Evolutionary conservation across 768 basidiomycete genomes (phyloP).

Genomic region (Lactarius indigo): DNA sequence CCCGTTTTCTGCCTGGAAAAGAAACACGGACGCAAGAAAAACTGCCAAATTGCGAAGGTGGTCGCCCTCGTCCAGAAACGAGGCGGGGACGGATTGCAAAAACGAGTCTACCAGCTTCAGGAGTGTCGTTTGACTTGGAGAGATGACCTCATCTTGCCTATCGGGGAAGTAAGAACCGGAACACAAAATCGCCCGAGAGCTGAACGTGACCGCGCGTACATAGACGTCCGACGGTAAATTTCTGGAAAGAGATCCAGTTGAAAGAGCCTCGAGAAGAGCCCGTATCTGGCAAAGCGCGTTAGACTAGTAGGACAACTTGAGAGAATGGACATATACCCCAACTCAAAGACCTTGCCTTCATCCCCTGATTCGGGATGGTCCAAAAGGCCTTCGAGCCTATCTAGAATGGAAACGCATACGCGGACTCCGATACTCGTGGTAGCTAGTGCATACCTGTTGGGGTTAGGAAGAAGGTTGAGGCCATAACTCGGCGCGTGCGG

Average conservation of each 20-base stretch:
- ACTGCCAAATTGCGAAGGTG: constrained; percentile 3
- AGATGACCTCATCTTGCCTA: constrained; percentile 68
- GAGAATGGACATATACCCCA: constrained; percentile 48
- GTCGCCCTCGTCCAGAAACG: constrained; percentile 1
- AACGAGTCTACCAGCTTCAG: constrained; percentile 87
- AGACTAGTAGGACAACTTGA: constrained; percentile 3
- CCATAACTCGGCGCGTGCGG: not conserved
- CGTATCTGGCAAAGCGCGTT: constrained; percentile 21
- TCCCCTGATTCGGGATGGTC: constrained; percentile 65
- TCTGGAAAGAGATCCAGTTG: constrained; percentile 23
- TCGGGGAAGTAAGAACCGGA: not conserved
- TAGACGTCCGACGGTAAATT: constrained; percentile 18
- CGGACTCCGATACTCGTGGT: constrained; percentile 55
- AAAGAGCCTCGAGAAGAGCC: constrained; percentile 22
- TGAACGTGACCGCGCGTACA: constrained; percentile 14
- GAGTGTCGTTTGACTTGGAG: constrained; percentile 83
- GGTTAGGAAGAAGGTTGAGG: constrained; percentile 3
- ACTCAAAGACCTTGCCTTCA: constrained; percentile 67
- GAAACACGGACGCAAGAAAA: constrained; percentile 13
- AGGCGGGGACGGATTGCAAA: constrained; percentile 48
- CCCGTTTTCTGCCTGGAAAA: constrained; percentile 4
- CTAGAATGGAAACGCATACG: constrained; percentile 65
- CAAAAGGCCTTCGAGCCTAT: constrained; percentile 65
- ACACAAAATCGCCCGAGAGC: not conserved
- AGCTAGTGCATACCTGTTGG: constrained; percentile 48